Evolutionary conservation across 345 rosid species (phyloP).

Genomic region (Eutrema japonicum): DNA sequence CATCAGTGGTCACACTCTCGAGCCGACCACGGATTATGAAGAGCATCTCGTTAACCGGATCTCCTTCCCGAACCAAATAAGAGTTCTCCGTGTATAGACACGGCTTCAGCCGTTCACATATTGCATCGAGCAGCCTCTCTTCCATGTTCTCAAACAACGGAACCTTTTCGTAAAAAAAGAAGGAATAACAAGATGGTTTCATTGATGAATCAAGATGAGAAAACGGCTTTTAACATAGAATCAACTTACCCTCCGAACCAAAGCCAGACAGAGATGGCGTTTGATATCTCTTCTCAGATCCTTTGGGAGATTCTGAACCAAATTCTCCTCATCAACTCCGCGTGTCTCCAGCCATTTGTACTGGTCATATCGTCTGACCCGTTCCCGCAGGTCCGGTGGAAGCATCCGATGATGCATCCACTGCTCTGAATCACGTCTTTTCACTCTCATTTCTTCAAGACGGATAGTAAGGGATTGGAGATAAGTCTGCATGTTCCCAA

Average conservation of each 20-base stretch:
- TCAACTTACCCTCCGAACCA: constrained; percentile 83
- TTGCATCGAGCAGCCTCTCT: constrained; percentile 93
- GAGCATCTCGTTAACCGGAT: constrained; percentile 97
- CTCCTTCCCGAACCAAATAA: constrained; percentile 90
- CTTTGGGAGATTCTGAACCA: constrained; percentile 92
- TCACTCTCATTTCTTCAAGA: constrained; percentile 96
- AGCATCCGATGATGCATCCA: constrained; percentile 99
- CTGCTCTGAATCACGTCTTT: constrained; percentile 97
- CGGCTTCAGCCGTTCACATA: constrained; percentile 92
- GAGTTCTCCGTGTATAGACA: constrained; percentile 77
- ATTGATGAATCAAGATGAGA: constrained; percentile 6
- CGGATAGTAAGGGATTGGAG: constrained; percentile 95
- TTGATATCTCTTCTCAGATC: constrained; percentile 96
- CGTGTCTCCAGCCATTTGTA: constrained; percentile 98
- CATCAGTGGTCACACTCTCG: constrained; percentile 93
- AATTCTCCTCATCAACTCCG: constrained; percentile 87
- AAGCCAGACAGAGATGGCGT: constrained; percentile 90
- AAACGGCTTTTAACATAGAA: not conserved
- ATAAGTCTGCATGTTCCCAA: constrained; percentile 99
- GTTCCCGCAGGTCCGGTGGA: constrained; percentile 79
- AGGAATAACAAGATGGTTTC: not conserved
- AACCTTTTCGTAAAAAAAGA: constrained; percentile 51
- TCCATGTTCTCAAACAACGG: constrained; percentile 94
- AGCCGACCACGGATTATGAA: constrained; percentile 95
- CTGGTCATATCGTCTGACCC: constrained; percentile 92